phyloP scores from a whole-genome alignment of 352 stramenopile species.

The Phytophthora citricola region DNA sequence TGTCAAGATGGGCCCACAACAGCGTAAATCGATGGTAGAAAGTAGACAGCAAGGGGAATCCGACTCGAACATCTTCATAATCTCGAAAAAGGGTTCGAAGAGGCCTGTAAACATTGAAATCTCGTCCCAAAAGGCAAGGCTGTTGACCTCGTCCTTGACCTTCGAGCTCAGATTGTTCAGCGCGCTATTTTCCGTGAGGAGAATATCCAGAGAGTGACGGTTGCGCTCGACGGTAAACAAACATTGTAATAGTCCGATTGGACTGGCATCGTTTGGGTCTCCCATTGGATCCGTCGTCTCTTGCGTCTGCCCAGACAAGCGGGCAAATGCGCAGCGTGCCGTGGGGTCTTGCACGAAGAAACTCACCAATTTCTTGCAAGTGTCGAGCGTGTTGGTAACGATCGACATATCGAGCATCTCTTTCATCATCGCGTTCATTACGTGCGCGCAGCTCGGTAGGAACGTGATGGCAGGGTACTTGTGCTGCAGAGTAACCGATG shows the following conservation, averaged over 20 bases:
- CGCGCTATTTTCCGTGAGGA: conserved; percentile 58
- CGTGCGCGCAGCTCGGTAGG: conserved; percentile 64
- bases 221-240: conserved; percentile 62
- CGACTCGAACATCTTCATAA: conserved; percentile 70
- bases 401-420: conserved; percentile 58
- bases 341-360: conserved; percentile 62
- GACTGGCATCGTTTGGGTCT: conserved; percentile 41
- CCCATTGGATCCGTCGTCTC: conserved; percentile 30
- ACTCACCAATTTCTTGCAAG: conserved; percentile 47
- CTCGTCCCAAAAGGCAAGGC: conserved; percentile 63
- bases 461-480: conserved; percentile 74
- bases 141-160: conserved; percentile 56
- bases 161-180: conserved; percentile 41
- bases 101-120: conserved; percentile 55
- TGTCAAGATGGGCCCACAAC: conserved; percentile 71
- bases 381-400: conserved; percentile 47
- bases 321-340: conserved; percentile 49
- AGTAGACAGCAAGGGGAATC: conserved; percentile 69
- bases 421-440: conserved; percentile 64
- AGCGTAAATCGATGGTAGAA: conserved; percentile 81
- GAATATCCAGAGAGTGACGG: conserved; percentile 62
- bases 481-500: conserved; percentile 43
- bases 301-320: conserved; percentile 60
- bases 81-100: conserved; percentile 75
- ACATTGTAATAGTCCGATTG: conserved; percentile 52